Evolutionary conservation across 225 moss, liverwort and hornwort species (phyloP), one percentile per base, ranked within the genome.

Genomic region (Antitrichia curtipendula): DNA sequence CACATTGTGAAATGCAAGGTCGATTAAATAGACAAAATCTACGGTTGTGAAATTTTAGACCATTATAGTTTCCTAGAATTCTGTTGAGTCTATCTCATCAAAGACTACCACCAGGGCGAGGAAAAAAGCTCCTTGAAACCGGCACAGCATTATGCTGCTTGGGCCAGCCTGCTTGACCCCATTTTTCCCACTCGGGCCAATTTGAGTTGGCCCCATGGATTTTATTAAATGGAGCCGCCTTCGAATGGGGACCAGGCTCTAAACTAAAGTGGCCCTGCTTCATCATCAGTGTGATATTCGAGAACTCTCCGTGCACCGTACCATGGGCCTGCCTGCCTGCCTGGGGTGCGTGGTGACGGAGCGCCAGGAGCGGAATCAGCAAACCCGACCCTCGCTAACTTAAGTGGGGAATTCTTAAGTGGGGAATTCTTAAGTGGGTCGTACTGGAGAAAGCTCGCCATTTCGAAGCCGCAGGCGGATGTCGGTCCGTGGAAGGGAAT

Each of bases 41-140:
- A 68, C 4, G 13, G 68, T 40, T 68, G 23, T 40, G 23, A 68
- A 23, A 68, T 38, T 38, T 68, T 22, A 19, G 3, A 22, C 13
- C 7, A 23, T 68, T 12, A 23, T 24, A 1, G 1, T 23, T 12
- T 69, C 8, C 0, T 40, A 14, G 13, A 24, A 24, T 40, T 69
- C 0, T 0, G 2, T 69, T 12, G 4, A 40, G 14, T 38, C 38
- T 68, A 38, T 7, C 1, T 38, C 23, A 12, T 38, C 23, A 12
- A 38, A 68, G 23, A n/a, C n/a, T n/a, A n/a, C n/a, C n/a, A 68
- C 0, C 4, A 12, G 2, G 38, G 66, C 13, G n/a, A 22, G 6
- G 12, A 22, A 68, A 21, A 38, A 66, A 65, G 1, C 6, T 66
- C 12, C 3, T 66, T n/a, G 3, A 36, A 66, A 21, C 1, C 1